Base-by-base conservation (phyloP, 495 filamentous ascomycete species). In the Aspergillus asperescens region DNA sequence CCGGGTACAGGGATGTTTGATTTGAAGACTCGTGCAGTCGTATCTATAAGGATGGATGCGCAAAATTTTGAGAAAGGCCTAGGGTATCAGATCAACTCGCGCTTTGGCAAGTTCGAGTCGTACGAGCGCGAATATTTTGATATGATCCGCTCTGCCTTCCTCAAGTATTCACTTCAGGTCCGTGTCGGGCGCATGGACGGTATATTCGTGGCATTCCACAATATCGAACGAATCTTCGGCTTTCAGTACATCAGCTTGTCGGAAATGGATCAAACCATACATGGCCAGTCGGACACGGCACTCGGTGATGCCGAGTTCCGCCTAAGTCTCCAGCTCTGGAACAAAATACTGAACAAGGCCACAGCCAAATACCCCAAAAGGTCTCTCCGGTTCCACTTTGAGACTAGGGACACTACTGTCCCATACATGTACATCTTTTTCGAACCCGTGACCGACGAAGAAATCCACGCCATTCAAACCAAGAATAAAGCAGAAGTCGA, bases 131-230 rank as follows among this genome's bases (percentile, higher is more conserved):
- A 99, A 64, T 96, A 89, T 68, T 94, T 83, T 62, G 93, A 99
- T 63, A 95, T 97, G 92, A 92, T 95, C 50, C 81, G 93, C 27
- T 79, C 89, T 2, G 92, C 92, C 6, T 95, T 99, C 73, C 73
- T 99, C 50, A 97, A 97, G 61, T 99, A 99, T 64, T 95, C 90
- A 5, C 76, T 99, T 20, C 93, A 99, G 66, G 93, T 91, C 28
- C 84, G 93, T 19, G 89, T 97, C 77, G 93, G 93, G 23, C 83
- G 94, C 18, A 99, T 99, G 93, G 91, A 97, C 57, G 93, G 93
- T 44, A 96, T 97, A 43, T 97, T 96, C 59, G 88, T 96, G n/a
- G 94, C 94, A 10, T 97, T 83, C 65, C 93, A 99, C 70, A 99
- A 99, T 60, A 84, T 89, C 5, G 78, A 95, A 65, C 83, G 89